Evolutionary conservation across 2,329 filamentous ascomycete genomes (phyloP), one percentile per base, ranked within the genome.

Genomic region (Xylaria multiplex): DNA sequence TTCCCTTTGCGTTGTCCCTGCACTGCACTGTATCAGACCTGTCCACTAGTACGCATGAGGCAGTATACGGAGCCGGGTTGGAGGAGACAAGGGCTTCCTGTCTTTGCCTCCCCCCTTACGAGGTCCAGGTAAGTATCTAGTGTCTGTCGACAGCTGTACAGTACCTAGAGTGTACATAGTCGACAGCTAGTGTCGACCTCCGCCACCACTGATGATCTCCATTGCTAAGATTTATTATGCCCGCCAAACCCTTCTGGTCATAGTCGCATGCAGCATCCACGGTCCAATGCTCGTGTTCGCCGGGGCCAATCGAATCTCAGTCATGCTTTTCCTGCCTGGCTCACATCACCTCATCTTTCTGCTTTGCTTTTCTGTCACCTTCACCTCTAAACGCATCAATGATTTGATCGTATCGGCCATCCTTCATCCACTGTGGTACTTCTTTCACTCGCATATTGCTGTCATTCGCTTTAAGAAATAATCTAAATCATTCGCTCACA

Each of bases 401-500:
- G 67, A 72, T 67, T 65, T 69, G 66, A 74, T 55, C 43, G 46
- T 54, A 50, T 45, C 13, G 42, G 50, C 37, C 65, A 14, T 60
- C 59, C 58, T 63, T 50, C 59, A 64, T 61, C 61, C 6, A 27
- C 37, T 24, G 48, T 50, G 48, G 50, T 57, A 59, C 22, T 62
- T 35, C 16, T 64, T 68, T 62, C 53, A 54, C 59, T 70, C 61
- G 63, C 49, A 66, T 58, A 55, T 27, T 48, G 19, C 66, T 58
- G 72, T 73, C 74, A 66, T 73, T 76, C 74, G 74, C 74, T 76
- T 72, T 66, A 64, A 59, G 69, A 57, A 48, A 46, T 13, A 52
- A 70, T 59, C 45, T 59, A 54, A 52, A 62, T 69, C 72, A 66
- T 54, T 76, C 74, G 72, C 73, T 75, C 69, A 11, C 65, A 13